Conservation (phyloP, 371 early-diverging fungal genomes). For the Encephalitozoon intestinalis region DNA sequence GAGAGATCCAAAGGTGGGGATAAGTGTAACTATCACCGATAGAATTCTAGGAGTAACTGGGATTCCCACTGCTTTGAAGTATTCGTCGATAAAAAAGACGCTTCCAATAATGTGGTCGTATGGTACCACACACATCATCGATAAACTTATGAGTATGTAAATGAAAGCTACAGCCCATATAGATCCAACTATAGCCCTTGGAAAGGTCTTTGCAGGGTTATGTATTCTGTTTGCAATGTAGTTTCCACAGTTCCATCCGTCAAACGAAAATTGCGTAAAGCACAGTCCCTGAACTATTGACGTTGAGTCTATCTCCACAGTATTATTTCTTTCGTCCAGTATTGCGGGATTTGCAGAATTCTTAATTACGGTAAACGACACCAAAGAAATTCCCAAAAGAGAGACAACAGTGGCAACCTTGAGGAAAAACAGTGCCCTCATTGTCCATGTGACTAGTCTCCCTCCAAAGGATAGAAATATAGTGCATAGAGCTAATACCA, state of each 20-base stretch:
- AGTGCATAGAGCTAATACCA: background rate
- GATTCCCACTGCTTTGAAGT: background rate
- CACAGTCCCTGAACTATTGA: background rate
- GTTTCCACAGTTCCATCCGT: constrained; percentile 28
- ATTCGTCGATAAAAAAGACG: background rate
- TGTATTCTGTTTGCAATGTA: constrained; percentile 15
- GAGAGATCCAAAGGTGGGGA: background rate
- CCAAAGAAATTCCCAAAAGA: background rate
- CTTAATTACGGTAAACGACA: background rate
- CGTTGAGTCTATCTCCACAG: background rate
- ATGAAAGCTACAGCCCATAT: background rate
- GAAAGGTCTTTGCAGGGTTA: constrained; percentile 13
- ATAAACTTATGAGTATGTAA: background rate
- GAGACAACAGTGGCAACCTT: constrained; percentile 1
- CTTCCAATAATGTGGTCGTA: background rate
- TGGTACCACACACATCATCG: background rate
- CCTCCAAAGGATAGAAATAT: constrained; percentile 1
- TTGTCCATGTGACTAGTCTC: background rate
- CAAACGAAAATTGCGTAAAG: constrained; percentile 15
- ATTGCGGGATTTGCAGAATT: background rate
- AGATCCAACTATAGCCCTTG: background rate
- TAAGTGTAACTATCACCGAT: background rate
- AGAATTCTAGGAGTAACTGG: background rate
- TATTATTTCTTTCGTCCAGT: constrained; percentile 4
- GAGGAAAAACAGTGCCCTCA: background rate